A percentile compares a stretch with the other conserved stretches of the same genome.
Evolutionary conservation across 2,329 filamentous ascomycete genomes (phyloP).

Genomic region (Scopulariopsis brevicaulis): DNA sequence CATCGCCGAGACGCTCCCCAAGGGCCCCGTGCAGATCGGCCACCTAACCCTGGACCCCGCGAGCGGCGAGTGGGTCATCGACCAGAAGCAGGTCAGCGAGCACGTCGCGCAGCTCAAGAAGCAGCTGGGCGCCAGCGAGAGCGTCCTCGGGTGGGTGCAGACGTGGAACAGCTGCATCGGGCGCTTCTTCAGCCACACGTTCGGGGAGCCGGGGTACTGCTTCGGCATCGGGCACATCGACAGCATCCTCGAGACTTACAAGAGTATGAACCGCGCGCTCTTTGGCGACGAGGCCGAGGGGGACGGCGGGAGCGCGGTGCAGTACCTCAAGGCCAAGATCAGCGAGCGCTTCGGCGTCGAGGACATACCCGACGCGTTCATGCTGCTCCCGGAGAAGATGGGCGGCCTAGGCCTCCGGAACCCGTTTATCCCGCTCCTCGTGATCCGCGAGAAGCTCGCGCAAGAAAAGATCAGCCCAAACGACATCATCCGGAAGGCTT

Average conservation of each 20-base stretch:
- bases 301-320: constrained; percentile 17
- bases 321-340: constrained; percentile 41
- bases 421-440: constrained; percentile 29
- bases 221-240: constrained; percentile 39
- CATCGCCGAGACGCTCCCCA: constrained; percentile 23
- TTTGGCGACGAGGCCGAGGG: constrained; percentile 19
- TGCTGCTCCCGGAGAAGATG: constrained; percentile 31
- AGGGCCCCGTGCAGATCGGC: constrained; percentile 38
- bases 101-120: constrained; percentile 47
- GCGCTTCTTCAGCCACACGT: constrained; percentile 41
- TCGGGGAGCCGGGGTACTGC: constrained; percentile 37
- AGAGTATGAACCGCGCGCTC: constrained; percentile 14
- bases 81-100: constrained; percentile 43
- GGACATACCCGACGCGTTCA: constrained; percentile 30
- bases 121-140: constrained; percentile 45
- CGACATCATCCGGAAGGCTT: neutral
- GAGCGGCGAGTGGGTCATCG: constrained; percentile 45
- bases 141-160: constrained; percentile 31
- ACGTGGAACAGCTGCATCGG: constrained; percentile 40
- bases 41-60: constrained; percentile 41
- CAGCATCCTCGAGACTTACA: constrained; percentile 35
- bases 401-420: constrained; percentile 34
- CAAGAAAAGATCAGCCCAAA: neutral
- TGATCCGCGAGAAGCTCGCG: constrained; percentile 22
- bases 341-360: constrained; percentile 34